A percentile compares a stretch with the other conserved stretches of the same genome.
Evolutionary conservation across 1,284 basidiomycete species (phyloP).

Genomic region (Earliella scabrosa): DNA sequence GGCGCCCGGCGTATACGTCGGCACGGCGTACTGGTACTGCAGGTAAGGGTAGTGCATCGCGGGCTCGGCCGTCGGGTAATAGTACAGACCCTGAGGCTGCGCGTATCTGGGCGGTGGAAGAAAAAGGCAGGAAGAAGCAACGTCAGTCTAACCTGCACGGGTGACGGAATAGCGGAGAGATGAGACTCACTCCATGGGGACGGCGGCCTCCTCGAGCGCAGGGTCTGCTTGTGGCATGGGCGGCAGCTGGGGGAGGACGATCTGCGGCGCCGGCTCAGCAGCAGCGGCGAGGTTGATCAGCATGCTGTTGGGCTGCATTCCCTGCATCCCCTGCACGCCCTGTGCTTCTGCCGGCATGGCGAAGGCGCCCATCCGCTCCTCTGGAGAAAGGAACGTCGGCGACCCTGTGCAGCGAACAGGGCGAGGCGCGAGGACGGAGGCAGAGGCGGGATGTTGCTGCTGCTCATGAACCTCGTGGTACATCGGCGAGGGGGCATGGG

Average conservation of each 20-base stretch:
- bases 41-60: slow-evolving; percentile 20
- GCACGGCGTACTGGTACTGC: slow-evolving; percentile 19
- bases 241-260: slow-evolving; percentile 23
- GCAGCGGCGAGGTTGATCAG: slow-evolving; percentile 14
- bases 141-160: not conserved
- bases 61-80: slow-evolving; percentile 9
- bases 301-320: slow-evolving; percentile 14
- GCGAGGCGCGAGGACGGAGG: slow-evolving; percentile 24
- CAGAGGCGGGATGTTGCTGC: slow-evolving; percentile 4
- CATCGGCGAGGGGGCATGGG: slow-evolving; percentile 1
- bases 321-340: not conserved
- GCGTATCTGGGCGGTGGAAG: slow-evolving; percentile 11
- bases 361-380: slow-evolving; percentile 12
- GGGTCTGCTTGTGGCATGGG: slow-evolving; percentile 13
- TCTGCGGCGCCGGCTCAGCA: slow-evolving; percentile 17
- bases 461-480: slow-evolving; percentile 13
- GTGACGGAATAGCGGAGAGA: not conserved
- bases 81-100: slow-evolving; percentile 16
- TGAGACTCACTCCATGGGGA: slow-evolving; percentile 17
- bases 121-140: not conserved
- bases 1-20: slow-evolving; percentile 4
- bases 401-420: slow-evolving; percentile 23
- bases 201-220: slow-evolving; percentile 12
- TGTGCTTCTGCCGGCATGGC: slow-evolving; percentile 3
- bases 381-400: slow-evolving; percentile 21